Evolutionary conservation across 2,329 filamentous ascomycete genomes (phyloP).

Genomic region (Ophiocordyceps camponoti-rufipedis): DNA sequence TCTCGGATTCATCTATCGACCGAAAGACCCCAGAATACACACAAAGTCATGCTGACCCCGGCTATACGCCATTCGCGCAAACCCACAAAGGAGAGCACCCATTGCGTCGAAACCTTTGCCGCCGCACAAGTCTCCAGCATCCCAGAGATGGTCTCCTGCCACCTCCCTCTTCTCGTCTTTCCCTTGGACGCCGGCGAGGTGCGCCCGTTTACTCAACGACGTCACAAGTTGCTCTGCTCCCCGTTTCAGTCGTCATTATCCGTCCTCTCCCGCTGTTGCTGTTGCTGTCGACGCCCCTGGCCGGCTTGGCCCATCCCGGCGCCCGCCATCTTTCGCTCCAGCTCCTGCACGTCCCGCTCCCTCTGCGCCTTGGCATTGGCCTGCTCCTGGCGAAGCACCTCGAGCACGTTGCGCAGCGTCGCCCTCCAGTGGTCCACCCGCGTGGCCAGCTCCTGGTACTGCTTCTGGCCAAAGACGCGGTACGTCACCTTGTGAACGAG

Average conservation of each 20-base stretch:
- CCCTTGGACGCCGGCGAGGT: neutral
- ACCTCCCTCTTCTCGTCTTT: neutral
- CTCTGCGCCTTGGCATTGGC: slow-evolving; percentile 57
- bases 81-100: neutral
- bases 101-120: neutral
- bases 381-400: slow-evolving; percentile 65
- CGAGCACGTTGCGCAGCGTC: slow-evolving; percentile 61
- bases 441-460: slow-evolving; percentile 89
- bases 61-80: neutral
- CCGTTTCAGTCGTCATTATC: slow-evolving; percentile 35
- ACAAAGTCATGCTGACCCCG: neutral
- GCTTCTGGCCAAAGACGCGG: slow-evolving; percentile 92
- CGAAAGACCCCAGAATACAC: neutral
- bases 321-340: slow-evolving; percentile 45
- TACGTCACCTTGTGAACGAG: slow-evolving; percentile 92
- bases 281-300: slow-evolving; percentile 14
- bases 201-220: too few species aligned
- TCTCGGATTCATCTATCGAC: neutral
- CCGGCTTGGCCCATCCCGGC: slow-evolving; percentile 16
- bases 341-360: slow-evolving; percentile 58
- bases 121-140: neutral
- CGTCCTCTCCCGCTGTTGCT: slow-evolving; percentile 27
- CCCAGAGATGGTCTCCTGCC: neutral
- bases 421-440: slow-evolving; percentile 81
- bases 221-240: neutral